Evolutionary conservation across 306 rosid species (phyloP), one percentile per base, ranked within the genome.

Genomic region (Malus sieversii): DNA sequence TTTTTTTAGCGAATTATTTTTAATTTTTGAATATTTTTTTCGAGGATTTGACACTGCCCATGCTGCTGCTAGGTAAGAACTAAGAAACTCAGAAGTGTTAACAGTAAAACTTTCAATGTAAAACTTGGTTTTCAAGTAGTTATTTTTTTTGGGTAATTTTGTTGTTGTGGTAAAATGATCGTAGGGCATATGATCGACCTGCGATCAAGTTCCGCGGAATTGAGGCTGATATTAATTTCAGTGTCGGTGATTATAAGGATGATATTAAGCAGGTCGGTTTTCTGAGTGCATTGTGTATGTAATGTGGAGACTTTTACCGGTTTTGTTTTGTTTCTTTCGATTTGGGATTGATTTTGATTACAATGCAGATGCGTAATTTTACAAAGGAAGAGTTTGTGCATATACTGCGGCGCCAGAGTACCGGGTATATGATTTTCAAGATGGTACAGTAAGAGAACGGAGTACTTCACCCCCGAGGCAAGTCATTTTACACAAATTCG

Each of bases 21-120:
- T 3, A 25, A 40, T 69, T 10, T 16, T 57, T 25, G 32, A 38
- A 67, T 32, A 18, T 58, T 79, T 71, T 79, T 40, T 71, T 91
- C 96, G 96, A 12, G 98, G 96, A 79, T 93, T 93, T 83, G 97
- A 93, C 48, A 88, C 98, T 7, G 97, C 98, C 6, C 97, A 88
- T 87, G 88, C 93, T 48, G 98, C 98, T 1, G 98, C 97, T 45
- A 88, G 98, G 96, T 93, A 72, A 74, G 70, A 42, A 27, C 32
- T 33, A 6, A 30, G 32, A 44, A 25, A 23, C 77, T 19, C 13
- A 20, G 10, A 57, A 20, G 27, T 1, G 13, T 0, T 5, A 48
- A 48, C 20, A 15, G 55, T 75, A 57, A 6, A 4, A 29, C 6
- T 6, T 53, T 75, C 74, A 38, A 16, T 78, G 63, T 25, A 14